Percentiles rank a stretch among this genome's conserved stretches.
These are phyloP conservation scores for Hortaea sp. DNA, from an alignment of 2,329 filamentous ascomycete genomes.

Conservation along the genomic window DNA sequence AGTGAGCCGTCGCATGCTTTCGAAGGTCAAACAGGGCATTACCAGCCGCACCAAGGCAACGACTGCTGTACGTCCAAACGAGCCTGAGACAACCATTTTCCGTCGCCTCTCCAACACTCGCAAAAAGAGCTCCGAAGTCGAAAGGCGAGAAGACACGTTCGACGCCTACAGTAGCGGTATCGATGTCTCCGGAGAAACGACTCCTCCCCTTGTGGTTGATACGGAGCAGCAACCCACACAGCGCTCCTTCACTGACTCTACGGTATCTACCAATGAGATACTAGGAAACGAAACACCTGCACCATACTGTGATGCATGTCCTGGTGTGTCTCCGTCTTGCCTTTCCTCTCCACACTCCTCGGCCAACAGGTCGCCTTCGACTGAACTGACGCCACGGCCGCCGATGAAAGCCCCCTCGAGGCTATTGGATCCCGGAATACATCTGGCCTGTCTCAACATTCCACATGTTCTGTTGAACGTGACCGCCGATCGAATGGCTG, in stretches of 20 bases:
- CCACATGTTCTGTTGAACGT: conserved; percentile 20
- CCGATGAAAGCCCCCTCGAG: not conserved
- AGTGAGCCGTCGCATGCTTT: conserved; percentile 26
- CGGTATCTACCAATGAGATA: conserved; percentile 16
- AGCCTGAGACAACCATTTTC: conserved; percentile 19
- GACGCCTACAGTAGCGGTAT: conserved; percentile 15
- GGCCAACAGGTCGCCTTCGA: conserved; percentile 2
- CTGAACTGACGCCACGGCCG: conserved; percentile 12
- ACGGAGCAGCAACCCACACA: not conserved
- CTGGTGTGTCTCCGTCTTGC: not conserved
- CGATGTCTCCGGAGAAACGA: conserved; percentile 2
- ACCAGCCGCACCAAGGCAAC: conserved; percentile 17
- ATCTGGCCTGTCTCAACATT: conserved; percentile 3
- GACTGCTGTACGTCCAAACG: conserved; percentile 10
- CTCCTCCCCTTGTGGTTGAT: not conserved
- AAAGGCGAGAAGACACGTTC: conserved; percentile 6
- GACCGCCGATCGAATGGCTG: conserved; percentile 9
- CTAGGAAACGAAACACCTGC: conserved; percentile 5
- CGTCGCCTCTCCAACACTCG: conserved; percentile 20
- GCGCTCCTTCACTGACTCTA: conserved; percentile 18
- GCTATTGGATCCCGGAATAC: not conserved
- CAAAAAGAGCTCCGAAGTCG: conserved; percentile 20
- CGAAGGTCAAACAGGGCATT: conserved; percentile 25
- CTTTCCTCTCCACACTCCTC: not conserved
- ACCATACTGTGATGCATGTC: not conserved